A percentile compares a stretch with the other conserved stretches of the same genome.
These are phyloP conservation scores for Leishmania mexicana DNA, from an alignment of 208 protist genomes.

Conservation along the genomic window DNA sequence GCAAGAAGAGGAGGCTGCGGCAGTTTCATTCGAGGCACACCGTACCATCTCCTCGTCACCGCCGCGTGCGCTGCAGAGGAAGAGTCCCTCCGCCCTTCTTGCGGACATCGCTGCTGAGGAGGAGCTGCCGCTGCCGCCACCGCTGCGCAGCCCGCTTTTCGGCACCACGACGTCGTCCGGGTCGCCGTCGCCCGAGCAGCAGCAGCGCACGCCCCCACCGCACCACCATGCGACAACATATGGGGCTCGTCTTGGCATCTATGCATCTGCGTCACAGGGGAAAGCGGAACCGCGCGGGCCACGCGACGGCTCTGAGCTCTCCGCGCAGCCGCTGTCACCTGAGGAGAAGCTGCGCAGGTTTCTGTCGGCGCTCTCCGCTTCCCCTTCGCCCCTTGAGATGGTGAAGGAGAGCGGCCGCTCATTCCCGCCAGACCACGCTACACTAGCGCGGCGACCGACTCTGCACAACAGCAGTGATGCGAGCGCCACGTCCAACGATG, in stretches of 20 bases:
- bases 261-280: neutral
- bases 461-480: neutral
- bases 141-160: slow-evolving; percentile 27
- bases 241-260: slow-evolving; percentile 9
- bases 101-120: neutral
- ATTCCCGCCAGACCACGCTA: neutral
- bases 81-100: slow-evolving; percentile 5
- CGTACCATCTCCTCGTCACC: neutral
- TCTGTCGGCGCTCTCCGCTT: neutral
- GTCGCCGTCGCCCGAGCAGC: slow-evolving; percentile 11
- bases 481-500: neutral
- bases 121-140: slow-evolving; percentile 17
- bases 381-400: neutral
- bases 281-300: neutral
- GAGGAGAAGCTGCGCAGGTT: slow-evolving; percentile 15
- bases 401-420: neutral
- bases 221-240: neutral
- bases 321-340: neutral
- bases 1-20: neutral
- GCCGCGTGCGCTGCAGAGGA: neutral
- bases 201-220: neutral
- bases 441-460: neutral
- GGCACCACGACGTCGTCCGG: neutral
- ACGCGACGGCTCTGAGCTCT: neutral
- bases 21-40: neutral